phyloP scores from a whole-genome alignment of 2,329 filamentous ascomycete genomes.

The Hymenoscyphus scutula region DNA sequence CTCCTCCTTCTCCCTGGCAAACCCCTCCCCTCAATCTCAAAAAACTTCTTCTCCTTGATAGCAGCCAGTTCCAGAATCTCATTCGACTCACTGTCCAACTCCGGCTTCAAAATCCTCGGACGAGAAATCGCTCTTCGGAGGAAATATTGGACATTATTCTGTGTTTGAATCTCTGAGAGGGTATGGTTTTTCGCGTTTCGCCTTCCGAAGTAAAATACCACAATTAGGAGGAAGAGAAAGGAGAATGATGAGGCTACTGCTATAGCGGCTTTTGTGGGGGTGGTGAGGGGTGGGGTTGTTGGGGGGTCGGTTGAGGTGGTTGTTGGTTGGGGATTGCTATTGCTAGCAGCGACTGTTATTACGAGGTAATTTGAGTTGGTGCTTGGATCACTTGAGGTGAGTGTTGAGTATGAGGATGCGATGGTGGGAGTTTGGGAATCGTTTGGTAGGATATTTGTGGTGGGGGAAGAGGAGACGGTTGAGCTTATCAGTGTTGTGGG shows the following conservation, averaged over 20 bases:
- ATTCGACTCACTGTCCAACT: background rate
- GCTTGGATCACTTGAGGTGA: background rate
- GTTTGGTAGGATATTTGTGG: background rate
- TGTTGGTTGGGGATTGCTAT: background rate
- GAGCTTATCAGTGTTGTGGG: background rate
- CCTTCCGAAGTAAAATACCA: background rate
- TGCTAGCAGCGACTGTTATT: background rate
- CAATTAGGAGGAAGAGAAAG: background rate
- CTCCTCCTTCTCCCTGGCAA: background rate
- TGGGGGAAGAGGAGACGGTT: background rate
- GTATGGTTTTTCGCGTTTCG: background rate
- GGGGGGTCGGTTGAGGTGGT: background rate
- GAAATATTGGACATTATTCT: background rate
- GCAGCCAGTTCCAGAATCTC: background rate
- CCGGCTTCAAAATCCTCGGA: background rate
- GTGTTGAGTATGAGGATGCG: too few relatives aligned
- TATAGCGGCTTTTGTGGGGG: background rate
- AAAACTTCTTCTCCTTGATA: background rate
- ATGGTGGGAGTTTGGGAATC: background rate
- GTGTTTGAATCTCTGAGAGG: background rate
- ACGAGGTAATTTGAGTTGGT: too few relatives aligned
- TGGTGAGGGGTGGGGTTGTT: background rate
- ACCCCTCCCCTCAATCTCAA: background rate
- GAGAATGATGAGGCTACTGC: background rate
- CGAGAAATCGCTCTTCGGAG: background rate